phyloP scores from a whole-genome alignment of 495 filamentous ascomycete species.

The Penicillium longicatenatum region DNA sequence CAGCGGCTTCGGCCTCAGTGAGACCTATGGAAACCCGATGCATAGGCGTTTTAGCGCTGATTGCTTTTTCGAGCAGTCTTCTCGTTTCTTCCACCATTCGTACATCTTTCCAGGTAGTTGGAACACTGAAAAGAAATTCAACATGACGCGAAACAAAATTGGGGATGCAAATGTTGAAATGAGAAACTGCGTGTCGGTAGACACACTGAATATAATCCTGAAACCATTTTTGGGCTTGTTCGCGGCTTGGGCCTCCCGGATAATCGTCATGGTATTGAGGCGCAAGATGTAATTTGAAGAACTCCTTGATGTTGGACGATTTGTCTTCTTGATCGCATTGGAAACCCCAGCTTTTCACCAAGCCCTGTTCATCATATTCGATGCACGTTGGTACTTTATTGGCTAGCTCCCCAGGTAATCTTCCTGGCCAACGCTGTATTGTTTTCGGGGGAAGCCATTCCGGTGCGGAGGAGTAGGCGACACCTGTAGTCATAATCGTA shows the following conservation, averaged over 20 bases:
- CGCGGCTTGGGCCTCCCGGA: slow-evolving; percentile 31
- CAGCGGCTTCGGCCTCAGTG: slow-evolving; percentile 70
- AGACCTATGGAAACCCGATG: slow-evolving; percentile 60
- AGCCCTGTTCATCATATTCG: slow-evolving; percentile 47
- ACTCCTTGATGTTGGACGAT: slow-evolving; percentile 45
- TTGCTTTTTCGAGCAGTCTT: slow-evolving; percentile 48
- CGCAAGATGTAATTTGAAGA: slow-evolving; percentile 65
- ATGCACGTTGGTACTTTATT: slow-evolving; percentile 64
- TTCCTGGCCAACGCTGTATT: slow-evolving; percentile 64
- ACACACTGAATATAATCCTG: slow-evolving; percentile 56
- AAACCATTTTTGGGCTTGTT: slow-evolving; percentile 56
- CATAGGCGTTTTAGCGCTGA: slow-evolving; percentile 47
- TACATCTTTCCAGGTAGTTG: slow-evolving; percentile 65
- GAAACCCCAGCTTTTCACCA: slow-evolving; percentile 58
- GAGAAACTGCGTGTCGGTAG: slow-evolving; percentile 55
- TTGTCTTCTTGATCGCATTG: slow-evolving; percentile 51
- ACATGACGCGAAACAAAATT: slow-evolving; percentile 52
- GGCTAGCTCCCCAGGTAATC: slow-evolving; percentile 49
- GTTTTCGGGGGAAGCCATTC: slow-evolving; percentile 51
- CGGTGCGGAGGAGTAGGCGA: slow-evolving; percentile 52
- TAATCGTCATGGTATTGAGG: slow-evolving; percentile 40
- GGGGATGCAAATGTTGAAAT: slow-evolving; percentile 43
- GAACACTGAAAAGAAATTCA: slow-evolving; percentile 68
- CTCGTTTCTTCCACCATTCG: slow-evolving; percentile 59
- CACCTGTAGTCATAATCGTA: slow-evolving; percentile 38